Evolutionary conservation across 2,329 filamentous ascomycete species (phyloP), one percentile per base, ranked within the genome.

Genomic region (Aureobasidium zeae): DNA sequence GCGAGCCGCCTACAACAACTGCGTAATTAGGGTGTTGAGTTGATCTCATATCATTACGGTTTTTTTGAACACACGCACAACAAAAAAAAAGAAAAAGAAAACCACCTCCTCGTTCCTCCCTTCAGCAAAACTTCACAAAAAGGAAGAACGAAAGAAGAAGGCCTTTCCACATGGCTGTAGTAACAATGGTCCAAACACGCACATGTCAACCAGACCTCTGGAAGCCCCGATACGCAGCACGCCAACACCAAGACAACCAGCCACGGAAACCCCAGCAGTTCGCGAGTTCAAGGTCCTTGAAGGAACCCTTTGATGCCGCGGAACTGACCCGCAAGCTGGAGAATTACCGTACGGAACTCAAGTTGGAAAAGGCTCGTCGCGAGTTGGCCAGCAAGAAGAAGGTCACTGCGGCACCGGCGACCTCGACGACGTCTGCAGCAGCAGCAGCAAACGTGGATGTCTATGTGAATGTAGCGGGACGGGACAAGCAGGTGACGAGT

Each of bases 301-400:
- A 29, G 21, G 36, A 48, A 28, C 45, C 45, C 10, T 48, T 49
- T 19, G 48, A 49, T 24, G 30, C 46, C n/a, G 37, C 44, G n/a
- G 45, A 48, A 17, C 28, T 49, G 3, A 47, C 45, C 5, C 45
- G 48, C 9, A 46, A 46, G 15, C 15, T 49, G 20, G 48, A 49
- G 19, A 35, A 32, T 17, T 49, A 49, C 32, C 45, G 45, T 11
- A 42, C 38, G 13, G 48, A 49, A 26, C 22, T 44, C 9, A 48
- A 48, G 37, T 11, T 49, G 31, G 45, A 44, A 25, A 42, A 48
- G 44, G 39, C 46, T n/a, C 30, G 48, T 7, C 43, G 34, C n/a
- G 22, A 38, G 28, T 26, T 21, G 36, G 16, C 24, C 11, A 31
- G 44, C 15, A 35, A 44, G 29, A 37, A 45, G 34, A 9, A 21